Evolutionary conservation across 129 eudicot species (phyloP), one percentile per base, ranked within the genome.

Genomic region (Arctium minus): DNA sequence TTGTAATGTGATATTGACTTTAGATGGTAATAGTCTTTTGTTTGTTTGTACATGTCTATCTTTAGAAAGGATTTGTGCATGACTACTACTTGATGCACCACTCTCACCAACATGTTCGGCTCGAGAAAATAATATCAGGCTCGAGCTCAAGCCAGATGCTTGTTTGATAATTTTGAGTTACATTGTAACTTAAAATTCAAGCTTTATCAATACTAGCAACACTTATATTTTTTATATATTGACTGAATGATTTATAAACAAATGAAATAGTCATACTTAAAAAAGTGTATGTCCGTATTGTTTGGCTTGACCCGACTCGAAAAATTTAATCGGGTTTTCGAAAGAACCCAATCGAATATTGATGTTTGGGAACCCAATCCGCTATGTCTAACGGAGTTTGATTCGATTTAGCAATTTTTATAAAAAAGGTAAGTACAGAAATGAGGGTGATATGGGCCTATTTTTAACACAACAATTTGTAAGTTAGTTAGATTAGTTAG

Each of bases 1-100:
- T 78, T 84, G 87, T 84, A 77, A 56, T 83, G 78, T 83, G 39
- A 39, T 83, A 78, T 83, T 78, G 87, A 72, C 70, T 84, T 73
- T 78, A 84, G 75, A 78, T 84, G 78, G 67, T 77, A 77, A 83
- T 76, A 40, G 65, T 9, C 1, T 29, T 69, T 69, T 76, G 76
- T 46, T 82, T 76, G 62, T 69, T 82, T 69, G 35, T 65, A 76
- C 22, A 35, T 72, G 33, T 9, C 38, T 50, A 8, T 36, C 37
- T 35, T 46, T 42, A n/a, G 7, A 70, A 17, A 18, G 65, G 27
- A 0, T 27, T 67, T 27, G 71, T 67, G 71, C 10, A 65, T 22
- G 29, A 65, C 31, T 6, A 2, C 27, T 22, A 17, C n/a, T 53
- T 53, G 65, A 13, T 44, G 9, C 50, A 44, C 10, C 50, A 8